Base-by-base conservation (phyloP, 1,284 basidiomycete genomes). In the Stygiomarasmius scandens region DNA sequence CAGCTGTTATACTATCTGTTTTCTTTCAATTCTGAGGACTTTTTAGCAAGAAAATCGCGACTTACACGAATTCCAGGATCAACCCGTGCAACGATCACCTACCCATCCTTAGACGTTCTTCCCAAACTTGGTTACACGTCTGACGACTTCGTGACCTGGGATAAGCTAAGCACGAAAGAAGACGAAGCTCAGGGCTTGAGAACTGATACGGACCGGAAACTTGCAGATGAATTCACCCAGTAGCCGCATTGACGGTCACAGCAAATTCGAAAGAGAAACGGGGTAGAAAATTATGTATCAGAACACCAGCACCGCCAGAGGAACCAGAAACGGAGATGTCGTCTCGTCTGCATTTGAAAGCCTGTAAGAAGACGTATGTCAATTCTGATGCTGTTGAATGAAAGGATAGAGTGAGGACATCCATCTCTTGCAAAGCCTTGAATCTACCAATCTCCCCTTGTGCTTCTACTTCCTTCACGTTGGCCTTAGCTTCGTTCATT, bases 131-230 rank as follows among this genome's bases (percentile, higher is more conserved):
- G 84, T 83, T 51, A 93, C 76, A 3, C 73, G 76, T 12, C 92
- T 91, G 43, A 94, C 85, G 23, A 86, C 82, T 74, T 94, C 92
- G 67, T 94, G 92, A 6, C 91, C 92, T 22, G 91, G 90, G 55
- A 93, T 88, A 56, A 93, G 78, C 86, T 89, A 63, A 49, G 22
- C 54, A n/a, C n/a, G 38, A 9, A 16, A 41, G 14, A 41, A 19
- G n/a, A 41, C 16, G 4, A 49, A 11, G 48, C 20, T 14, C 3
- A 19, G n/a, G 32, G 4, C 25, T n/a, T 16, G 58, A 44, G 51
- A 32, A 36, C 49, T 54, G 51, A 59, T 58, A 55, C 79, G 52
- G 66, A 86, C 85, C 54, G 89, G 90, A 71, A 91, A 92, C 68
- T 82, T 83, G 58, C 87, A 78, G 63, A 90, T 87, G 73, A 92